A percentile compares a stretch with the other conserved stretches of the same genome.
Conservation (phyloP, 768 basidiomycete species). For the Naganishia antarctica region DNA sequence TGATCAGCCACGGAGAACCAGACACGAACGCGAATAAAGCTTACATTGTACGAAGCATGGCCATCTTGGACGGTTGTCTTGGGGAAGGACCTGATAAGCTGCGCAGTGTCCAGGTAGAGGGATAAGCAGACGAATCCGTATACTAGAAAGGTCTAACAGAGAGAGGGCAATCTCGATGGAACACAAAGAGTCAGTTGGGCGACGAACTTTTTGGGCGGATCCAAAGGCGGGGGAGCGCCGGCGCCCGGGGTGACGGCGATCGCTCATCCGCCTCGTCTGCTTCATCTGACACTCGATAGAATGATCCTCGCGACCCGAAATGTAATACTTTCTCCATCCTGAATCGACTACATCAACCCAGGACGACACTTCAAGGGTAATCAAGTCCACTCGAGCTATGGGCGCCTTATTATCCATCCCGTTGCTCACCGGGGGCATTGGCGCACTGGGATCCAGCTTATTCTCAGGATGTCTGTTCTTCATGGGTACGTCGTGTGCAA, state of each 20-base stretch:
- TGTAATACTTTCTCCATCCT: too few relatives aligned
- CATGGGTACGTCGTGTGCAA: conserved; percentile 40
- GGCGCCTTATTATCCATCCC: conserved; percentile 52
- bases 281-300: background rate
- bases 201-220: background rate
- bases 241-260: background rate
- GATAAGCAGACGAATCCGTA: too few relatives aligned
- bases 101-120: too few relatives aligned
- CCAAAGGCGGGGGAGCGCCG: background rate
- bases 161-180: too few relatives aligned
- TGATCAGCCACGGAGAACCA: background rate
- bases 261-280: background rate
- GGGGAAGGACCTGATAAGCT: background rate
- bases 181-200: background rate
- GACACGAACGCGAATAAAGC: conserved; percentile 7
- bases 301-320: too few relatives aligned
- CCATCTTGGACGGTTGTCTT: conserved; percentile 34
- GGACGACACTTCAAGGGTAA: too few relatives aligned
- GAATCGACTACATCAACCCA: too few relatives aligned
- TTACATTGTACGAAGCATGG: conserved; percentile 50
- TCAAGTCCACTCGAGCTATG: conserved; percentile 36
- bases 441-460: conserved; percentile 55
- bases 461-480: conserved; percentile 64
- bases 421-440: conserved; percentile 49
- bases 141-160: too few relatives aligned